Percentiles rank a stretch among this genome's conserved stretches.
phyloP scores from a whole-genome alignment of 306 rosid genomes.

The Rosa rugosa region DNA sequence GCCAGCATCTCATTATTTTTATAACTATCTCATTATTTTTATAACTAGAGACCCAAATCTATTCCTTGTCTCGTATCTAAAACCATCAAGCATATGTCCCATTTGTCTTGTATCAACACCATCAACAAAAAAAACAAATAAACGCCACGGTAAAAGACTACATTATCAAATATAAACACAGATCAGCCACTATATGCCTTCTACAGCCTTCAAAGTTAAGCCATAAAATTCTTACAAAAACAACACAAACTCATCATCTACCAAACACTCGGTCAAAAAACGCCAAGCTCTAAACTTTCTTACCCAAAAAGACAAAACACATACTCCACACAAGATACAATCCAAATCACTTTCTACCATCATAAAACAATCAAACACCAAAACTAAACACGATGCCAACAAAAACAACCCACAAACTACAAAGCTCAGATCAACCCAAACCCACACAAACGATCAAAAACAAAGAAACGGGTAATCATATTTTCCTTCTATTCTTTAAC shows the following conservation, averaged over 20 bases:
- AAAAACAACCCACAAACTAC: neutral
- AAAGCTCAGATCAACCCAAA: constrained; percentile 14
- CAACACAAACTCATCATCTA: neutral
- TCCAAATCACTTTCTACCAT: constrained; percentile 3
- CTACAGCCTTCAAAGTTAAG: neutral
- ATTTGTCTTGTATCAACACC: neutral
- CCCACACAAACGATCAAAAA: neutral
- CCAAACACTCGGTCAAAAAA: neutral
- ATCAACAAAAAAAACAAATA: neutral
- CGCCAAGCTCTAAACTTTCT: neutral
- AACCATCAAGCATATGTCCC: constrained; percentile 5
- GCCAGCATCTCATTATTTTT: neutral
- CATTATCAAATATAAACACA: neutral
- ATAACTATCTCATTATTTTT: neutral
- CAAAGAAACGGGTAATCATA: neutral
- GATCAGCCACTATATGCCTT: neutral
- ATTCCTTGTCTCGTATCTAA: constrained; percentile 23
- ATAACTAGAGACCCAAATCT: constrained; percentile 6
- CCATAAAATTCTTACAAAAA: neutral
- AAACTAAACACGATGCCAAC: too few relatives aligned
- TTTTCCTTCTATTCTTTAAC: neutral
- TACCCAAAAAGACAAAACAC: neutral
- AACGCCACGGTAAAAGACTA: neutral
- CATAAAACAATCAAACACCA: neutral
- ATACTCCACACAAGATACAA: neutral